These are phyloP conservation scores for Suillus subluteus DNA, from an alignment of 768 basidiomycete genomes.

Conservation along the genomic window DNA sequence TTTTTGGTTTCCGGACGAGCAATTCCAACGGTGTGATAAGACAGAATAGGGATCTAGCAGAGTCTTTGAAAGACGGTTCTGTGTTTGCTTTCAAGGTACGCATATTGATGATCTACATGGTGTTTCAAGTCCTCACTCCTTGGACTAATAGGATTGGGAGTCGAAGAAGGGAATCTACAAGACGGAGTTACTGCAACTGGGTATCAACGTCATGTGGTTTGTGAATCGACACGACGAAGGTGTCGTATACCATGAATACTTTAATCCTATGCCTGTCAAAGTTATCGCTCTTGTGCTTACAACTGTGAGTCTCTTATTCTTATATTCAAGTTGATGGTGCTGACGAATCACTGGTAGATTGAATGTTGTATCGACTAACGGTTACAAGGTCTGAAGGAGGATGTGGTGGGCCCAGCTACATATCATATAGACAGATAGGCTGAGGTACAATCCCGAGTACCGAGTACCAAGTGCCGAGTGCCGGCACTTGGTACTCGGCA, in stretches of 20 bases:
- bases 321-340: not conserved
- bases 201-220: conserved; percentile 31
- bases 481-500: too few species aligned
- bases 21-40: conserved; percentile 1
- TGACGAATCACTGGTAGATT: conserved; percentile 13
- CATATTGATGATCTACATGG: not conserved
- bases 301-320: not conserved
- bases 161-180: conserved; percentile 28
- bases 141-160: conserved; percentile 6
- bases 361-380: conserved; percentile 19
- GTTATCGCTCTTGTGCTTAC: conserved; percentile 12
- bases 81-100: conserved; percentile 12
- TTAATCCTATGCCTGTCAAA: conserved; percentile 23
- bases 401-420: too few species aligned
- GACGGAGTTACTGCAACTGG: conserved; percentile 28
- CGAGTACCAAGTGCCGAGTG: too few species aligned
- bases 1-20: conserved; percentile 8
- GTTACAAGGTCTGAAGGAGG: conserved; percentile 12
- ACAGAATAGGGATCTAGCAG: conserved; percentile 10
- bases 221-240: conserved; percentile 30
- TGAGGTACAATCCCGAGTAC: too few species aligned
- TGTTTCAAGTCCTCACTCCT: not conserved
- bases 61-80: conserved; percentile 10
- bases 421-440: too few species aligned
- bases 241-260: conserved; percentile 22